Evolutionary conservation across 495 filamentous ascomycete species (phyloP), one percentile per base, ranked within the genome.

Genomic region (Neurospora sp.): DNA sequence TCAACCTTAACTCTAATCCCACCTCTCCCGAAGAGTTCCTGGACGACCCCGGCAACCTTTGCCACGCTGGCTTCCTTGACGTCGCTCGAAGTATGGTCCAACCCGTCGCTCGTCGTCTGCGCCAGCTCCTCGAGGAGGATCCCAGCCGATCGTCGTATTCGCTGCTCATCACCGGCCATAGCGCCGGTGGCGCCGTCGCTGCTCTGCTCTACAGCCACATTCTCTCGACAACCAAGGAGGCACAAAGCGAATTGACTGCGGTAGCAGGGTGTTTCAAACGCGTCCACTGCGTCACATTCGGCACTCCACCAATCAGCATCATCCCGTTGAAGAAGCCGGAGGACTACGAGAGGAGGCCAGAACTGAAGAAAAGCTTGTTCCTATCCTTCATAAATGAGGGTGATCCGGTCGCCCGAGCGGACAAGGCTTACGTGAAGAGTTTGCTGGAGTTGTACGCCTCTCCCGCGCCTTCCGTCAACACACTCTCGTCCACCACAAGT

Each of bases 221-320:
- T 87, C 84, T 94, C 34, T 86, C 90, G 4, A 86, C 82, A 0
- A 84, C 83, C 28, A 81, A 82, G 28, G 80, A 76, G 7, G 85
- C 89, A 0, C 77, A 79, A 39, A 91, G 90, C 15, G 91, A 94
- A 69, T 87, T 96, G 39, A 92, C 87, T 70, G 80, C 82, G 69
- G 84, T 94, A 4, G 89, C 88, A 0, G 86, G 87, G 17, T 88
- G 85, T 77, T 96, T 95, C 82, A 91, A 89, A 76, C 86, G 90
- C 36, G 83, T 95, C 8, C 92, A 96, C 77, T 96, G 93, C 79
- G 81, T 96, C 38, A 94, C 90, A 0, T 96, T 96, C 72, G 93
- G 93, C 28, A 87, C 92, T 3, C 93, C 93, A 4, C 93, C 93
- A 0, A 82, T 96, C 13, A 91, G 89, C 34, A 81, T 93, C 9